Evolutionary conservation across 2,329 filamentous ascomycete genomes (phyloP), one percentile per base, ranked within the genome.

Genomic region (Fusarium acutatum): DNA sequence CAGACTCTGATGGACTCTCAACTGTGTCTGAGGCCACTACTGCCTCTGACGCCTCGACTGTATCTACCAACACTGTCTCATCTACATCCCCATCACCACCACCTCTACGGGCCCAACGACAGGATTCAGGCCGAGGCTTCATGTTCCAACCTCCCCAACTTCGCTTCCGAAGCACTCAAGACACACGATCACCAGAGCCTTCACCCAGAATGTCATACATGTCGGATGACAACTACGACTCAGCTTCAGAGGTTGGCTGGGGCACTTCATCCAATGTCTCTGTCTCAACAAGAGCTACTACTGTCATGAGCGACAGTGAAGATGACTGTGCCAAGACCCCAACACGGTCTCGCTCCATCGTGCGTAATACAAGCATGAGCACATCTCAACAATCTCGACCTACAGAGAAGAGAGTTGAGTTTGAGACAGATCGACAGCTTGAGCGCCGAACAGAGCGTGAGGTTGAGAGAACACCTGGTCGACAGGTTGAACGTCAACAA

Each of bases 151-250:
- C 75, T 22, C 77, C 77, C 3, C 69, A 73, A 18, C 77, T 78
- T 20, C 70, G 69, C 20, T 78, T 79, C 71, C 74, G 77, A 44
- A 67, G 71, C 26, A 62, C 56, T 17, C 68, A 72, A 17, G 77
- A 78, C 41, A 59, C 61, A 46, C 46, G 59, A 41, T 66, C 65
- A 18, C 74, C 75, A 15, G 74, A 77, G 52, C 77, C 77, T 3
- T 77, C 74, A 28, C 73, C 77, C 5, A 71, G 74, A 32, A 61
- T 50, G 7, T 43, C 61, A 13, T 78, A 78, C 63, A 60, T 70
- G 50, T 78, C 77, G 2, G 77, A 78, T 50, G 77, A 77, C 61
- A 72, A 68, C 40, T 78, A 73, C 49, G 77, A 78, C 22, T 79
- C 77, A 28, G 75, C 76, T 8, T 65, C 75, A 4, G 77, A 78